These are phyloP conservation scores for Choanephora cucurbitarum DNA, from an alignment of 371 early-diverging fungal species.

Conservation along the genomic window DNA sequence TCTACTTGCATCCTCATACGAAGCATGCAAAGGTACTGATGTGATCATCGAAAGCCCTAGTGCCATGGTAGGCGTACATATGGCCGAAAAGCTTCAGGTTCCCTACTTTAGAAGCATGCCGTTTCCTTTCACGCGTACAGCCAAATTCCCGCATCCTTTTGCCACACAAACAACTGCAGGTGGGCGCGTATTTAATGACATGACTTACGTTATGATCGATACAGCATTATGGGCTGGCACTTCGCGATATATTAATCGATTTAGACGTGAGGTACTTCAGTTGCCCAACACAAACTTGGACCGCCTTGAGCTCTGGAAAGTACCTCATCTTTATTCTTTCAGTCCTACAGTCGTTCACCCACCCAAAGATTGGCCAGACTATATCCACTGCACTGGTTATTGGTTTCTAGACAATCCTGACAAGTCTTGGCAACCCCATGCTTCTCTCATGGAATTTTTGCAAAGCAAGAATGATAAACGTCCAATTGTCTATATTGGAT, in stretches of 20 bases:
- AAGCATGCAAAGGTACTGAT: constrained; percentile 74
- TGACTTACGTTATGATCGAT: constrained; percentile 78
- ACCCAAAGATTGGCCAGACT: constrained; percentile 79
- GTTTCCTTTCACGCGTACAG: constrained; percentile 80
- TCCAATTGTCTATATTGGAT: constrained; percentile 82
- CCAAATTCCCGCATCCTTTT: constrained; percentile 81
- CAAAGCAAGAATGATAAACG: constrained; percentile 36
- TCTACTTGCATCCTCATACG: constrained; percentile 64
- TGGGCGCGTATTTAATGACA: constrained; percentile 75
- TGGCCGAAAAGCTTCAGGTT: constrained; percentile 71
- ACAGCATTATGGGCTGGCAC: constrained; percentile 75
- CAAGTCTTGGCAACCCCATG: constrained; percentile 59
- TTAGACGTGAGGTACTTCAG: constrained; percentile 58
- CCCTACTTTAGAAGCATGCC: constrained; percentile 78
- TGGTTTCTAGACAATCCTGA: constrained; percentile 80
- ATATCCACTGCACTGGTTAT: constrained; percentile 75
- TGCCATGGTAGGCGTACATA: constrained; percentile 78
- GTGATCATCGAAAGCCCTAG: constrained; percentile 75
- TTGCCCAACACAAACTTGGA: constrained; percentile 55
- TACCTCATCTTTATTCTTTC: constrained; percentile 79
- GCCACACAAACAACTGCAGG: constrained; percentile 61
- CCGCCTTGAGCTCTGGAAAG: constrained; percentile 54
- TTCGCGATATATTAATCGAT: constrained; percentile 63
- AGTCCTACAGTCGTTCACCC: constrained; percentile 69
- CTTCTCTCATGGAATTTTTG: constrained; percentile 58